phyloP scores from a whole-genome alignment of 768 basidiomycete genomes.

The Candolleomyces efflorescens region DNA sequence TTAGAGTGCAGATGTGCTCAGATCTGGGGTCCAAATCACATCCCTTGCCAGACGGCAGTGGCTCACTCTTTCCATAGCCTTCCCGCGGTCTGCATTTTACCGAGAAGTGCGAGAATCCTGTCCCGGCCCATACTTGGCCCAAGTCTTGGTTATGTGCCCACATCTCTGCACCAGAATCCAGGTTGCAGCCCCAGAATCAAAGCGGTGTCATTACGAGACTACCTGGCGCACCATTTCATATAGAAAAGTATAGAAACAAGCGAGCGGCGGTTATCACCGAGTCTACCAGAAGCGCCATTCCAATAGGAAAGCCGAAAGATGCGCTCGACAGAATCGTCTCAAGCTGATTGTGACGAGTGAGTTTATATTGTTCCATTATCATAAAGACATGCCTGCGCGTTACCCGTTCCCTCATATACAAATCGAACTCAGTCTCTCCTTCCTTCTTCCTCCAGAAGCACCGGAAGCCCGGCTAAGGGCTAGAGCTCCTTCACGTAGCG shows the following conservation, averaged over 20 bases:
- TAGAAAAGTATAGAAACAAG: too few relatives aligned
- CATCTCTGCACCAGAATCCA: background rate
- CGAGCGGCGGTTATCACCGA: too few relatives aligned
- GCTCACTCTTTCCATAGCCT: background rate
- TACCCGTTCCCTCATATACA: background rate
- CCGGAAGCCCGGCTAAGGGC: slow-evolving; percentile 4
- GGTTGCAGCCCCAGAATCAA: too few relatives aligned
- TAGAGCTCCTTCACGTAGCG: slow-evolving; percentile 36
- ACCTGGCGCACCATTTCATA: too few relatives aligned
- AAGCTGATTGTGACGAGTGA: background rate
- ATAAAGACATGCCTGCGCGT: slow-evolving; percentile 4
- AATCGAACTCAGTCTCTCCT: background rate
- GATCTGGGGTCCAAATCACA: slow-evolving; percentile 11
- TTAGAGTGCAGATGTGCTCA: slow-evolving; percentile 1
- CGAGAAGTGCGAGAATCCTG: background rate
- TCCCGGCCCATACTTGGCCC: too few relatives aligned
- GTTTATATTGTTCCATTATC: background rate
- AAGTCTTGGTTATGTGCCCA: background rate
- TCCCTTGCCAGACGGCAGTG: background rate
- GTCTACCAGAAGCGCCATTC: background rate
- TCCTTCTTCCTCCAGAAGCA: slow-evolving; percentile 4
- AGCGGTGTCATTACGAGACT: too few relatives aligned
- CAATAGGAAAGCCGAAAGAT: background rate
- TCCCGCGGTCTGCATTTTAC: slow-evolving; percentile 4
- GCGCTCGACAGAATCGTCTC: background rate